These are phyloP conservation scores for Trichoderma atrobrunneum DNA, from an alignment of 2,329 filamentous ascomycete genomes.

Conservation along the genomic window DNA sequence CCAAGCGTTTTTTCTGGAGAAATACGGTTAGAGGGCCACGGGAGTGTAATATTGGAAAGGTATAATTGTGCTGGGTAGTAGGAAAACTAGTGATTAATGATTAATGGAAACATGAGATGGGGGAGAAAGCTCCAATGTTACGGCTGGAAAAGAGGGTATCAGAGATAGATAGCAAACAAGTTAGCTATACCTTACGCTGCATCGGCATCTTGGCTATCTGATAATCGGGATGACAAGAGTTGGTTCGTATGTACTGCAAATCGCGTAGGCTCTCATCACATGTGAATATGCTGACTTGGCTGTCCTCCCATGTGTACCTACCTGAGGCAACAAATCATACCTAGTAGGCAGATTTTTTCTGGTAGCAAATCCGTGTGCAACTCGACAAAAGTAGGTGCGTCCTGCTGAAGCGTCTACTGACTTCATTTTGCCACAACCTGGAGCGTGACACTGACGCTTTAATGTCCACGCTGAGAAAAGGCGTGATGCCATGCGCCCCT, in stretches of 20 bases:
- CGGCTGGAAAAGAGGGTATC: neutral
- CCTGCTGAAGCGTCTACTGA: neutral
- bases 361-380: neutral
- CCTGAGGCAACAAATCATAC: neutral
- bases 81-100: conserved; percentile 18
- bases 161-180: conserved; percentile 11
- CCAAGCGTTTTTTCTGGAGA: neutral
- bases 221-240: neutral
- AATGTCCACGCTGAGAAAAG: neutral
- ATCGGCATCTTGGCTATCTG: neutral
- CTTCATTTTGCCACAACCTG: neutral
- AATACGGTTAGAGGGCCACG: neutral
- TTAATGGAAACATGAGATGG: conserved; percentile 17
- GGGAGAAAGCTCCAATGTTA: neutral
- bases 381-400: neutral
- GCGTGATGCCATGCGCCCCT: conserved; percentile 3
- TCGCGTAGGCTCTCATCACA: neutral
- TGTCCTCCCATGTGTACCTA: neutral
- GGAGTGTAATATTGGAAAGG: conserved; percentile 10
- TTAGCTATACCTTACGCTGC: neutral
- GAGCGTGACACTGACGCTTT: neutral
- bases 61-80: conserved; percentile 5
- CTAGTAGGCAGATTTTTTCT: neutral
- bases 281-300: neutral
- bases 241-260: neutral